phyloP scores from a whole-genome alignment of 768 basidiomycete species.

The Leccinum imitatum region DNA sequence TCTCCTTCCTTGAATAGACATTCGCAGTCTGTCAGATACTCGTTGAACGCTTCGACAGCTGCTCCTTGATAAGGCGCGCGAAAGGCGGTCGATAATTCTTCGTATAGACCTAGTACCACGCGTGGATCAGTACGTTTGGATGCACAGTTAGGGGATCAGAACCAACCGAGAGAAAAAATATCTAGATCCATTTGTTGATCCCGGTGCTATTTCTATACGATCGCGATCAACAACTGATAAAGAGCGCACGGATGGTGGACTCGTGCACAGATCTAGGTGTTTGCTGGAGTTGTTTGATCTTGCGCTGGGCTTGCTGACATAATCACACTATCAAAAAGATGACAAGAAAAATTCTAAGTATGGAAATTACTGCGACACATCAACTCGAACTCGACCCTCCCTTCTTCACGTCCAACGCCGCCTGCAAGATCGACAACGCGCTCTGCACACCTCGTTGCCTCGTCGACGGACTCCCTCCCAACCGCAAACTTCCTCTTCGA shows the following conservation, averaged over 20 bases:
- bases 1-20: not conserved
- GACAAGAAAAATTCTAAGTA: not conserved
- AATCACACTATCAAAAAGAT: not conserved
- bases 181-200: not conserved
- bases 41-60: conserved; percentile 4
- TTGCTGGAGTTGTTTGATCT: not conserved
- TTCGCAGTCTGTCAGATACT: conserved; percentile 9
- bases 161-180: not conserved
- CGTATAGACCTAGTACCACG: not conserved
- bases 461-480: conserved; percentile 25
- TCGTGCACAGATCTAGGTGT: too few species aligned
- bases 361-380: not conserved
- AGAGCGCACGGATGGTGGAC: not conserved
- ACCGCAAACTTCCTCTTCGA: conserved; percentile 14
- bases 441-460: conserved; percentile 24
- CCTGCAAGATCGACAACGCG: conserved; percentile 29
- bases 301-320: not conserved
- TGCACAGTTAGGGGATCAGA: not conserved
- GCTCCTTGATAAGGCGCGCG: not conserved
- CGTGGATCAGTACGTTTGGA: not conserved
- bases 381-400: conserved; percentile 14
- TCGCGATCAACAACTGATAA: not conserved
- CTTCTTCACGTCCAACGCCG: conserved; percentile 29
- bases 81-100: not conserved
- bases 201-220: not conserved